phyloP scores from a whole-genome alignment of 345 rosid species.

The Punica granatum region DNA sequence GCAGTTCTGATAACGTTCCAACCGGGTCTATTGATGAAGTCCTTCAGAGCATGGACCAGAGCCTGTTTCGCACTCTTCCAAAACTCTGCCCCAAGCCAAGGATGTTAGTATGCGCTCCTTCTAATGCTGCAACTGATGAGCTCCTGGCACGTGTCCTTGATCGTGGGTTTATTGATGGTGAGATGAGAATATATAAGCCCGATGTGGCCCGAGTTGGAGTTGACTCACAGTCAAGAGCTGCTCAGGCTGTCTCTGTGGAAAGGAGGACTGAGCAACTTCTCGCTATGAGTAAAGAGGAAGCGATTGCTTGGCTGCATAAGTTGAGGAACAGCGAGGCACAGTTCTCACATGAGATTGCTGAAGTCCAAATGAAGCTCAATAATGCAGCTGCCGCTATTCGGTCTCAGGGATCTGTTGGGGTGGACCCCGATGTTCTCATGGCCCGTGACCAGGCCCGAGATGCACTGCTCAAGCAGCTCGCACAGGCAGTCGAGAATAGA shows the following conservation, averaged over 20 bases:
- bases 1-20: slow-evolving; percentile 52
- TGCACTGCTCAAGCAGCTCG: slow-evolving; percentile 74
- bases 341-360: slow-evolving; percentile 75
- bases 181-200: slow-evolving; percentile 95
- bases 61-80: slow-evolving; percentile 86
- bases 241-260: slow-evolving; percentile 99
- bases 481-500: slow-evolving; percentile 89
- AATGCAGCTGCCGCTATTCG: slow-evolving; percentile 68
- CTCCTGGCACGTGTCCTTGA: slow-evolving; percentile 96
- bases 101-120: slow-evolving; percentile 99
- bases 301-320: slow-evolving; percentile 75
- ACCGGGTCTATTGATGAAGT: slow-evolving; percentile 96
- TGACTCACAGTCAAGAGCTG: slow-evolving; percentile 95
- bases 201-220: slow-evolving; percentile 99
- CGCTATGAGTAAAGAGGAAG: slow-evolving; percentile 76
- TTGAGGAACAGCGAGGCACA: slow-evolving; percentile 68
- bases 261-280: slow-evolving; percentile 90
- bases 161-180: slow-evolving; percentile 98
- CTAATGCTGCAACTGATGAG: slow-evolving; percentile 99
- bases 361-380: slow-evolving; percentile 67
- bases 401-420: slow-evolving; percentile 95
- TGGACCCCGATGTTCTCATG: slow-evolving; percentile 89
- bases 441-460: slow-evolving; percentile 92
- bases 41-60: slow-evolving; percentile 98
- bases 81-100: slow-evolving; percentile 95